Conservation (phyloP, 495 filamentous ascomycete genomes). For the Mytilinidion resinicola region DNA sequence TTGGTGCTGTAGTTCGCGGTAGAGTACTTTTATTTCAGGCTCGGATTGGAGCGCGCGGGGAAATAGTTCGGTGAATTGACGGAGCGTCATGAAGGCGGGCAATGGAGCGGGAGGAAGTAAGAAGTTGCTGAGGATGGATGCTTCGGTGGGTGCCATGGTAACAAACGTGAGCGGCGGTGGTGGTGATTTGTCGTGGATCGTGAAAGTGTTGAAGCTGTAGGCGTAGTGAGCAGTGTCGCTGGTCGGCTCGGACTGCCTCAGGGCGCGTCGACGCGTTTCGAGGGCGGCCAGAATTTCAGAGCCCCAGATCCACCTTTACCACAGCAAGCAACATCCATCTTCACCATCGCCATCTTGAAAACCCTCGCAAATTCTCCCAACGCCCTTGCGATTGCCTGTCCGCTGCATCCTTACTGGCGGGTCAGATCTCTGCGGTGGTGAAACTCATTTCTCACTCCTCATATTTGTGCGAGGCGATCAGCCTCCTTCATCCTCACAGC, state of each 20-base stretch:
- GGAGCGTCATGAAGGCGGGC: conserved; percentile 62
- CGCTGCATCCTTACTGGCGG: too few relatives aligned
- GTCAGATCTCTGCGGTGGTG: too few relatives aligned
- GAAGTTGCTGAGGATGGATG: conserved; percentile 67
- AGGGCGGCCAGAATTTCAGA: too few relatives aligned
- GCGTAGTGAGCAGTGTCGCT: background rate
- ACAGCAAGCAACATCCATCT: too few relatives aligned
- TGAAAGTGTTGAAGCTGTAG: background rate
- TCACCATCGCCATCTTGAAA: too few relatives aligned
- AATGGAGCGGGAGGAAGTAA: conserved; percentile 68
- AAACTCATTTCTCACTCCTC: too few relatives aligned
- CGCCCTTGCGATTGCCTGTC: too few relatives aligned
- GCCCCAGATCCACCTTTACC: too few relatives aligned
- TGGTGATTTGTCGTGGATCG: background rate
- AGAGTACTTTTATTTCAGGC: conserved; percentile 67
- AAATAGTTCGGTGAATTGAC: conserved; percentile 71
- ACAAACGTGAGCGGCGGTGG: background rate
- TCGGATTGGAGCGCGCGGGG: conserved; percentile 61
- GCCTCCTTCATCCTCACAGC: background rate
- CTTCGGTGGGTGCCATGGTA: conserved; percentile 65
- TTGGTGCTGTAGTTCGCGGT: conserved; percentile 68
- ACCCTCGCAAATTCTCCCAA: too few relatives aligned
- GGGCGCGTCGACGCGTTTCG: too few relatives aligned
- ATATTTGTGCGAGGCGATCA: too few relatives aligned
- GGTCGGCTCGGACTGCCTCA: too few relatives aligned